Conservation (phyloP, 345 rosid species). For the Eucalyptus shirleyi region DNA sequence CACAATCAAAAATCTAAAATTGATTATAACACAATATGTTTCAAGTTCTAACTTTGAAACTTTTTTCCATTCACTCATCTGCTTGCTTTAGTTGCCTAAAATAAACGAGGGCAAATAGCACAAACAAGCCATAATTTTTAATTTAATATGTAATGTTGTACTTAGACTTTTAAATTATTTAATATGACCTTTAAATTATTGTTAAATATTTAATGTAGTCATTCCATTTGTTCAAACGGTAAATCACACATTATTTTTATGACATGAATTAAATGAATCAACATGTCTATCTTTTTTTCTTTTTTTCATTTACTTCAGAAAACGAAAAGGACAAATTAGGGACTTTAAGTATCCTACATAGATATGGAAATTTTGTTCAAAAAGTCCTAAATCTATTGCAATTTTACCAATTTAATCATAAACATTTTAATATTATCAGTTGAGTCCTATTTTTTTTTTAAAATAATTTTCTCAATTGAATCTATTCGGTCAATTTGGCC, state of each 20-base stretch:
- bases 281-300: background rate
- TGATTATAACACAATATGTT: no score
- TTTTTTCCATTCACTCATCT: background rate
- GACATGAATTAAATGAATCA: background rate
- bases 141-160: background rate
- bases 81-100: background rate
- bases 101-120: background rate
- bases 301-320: background rate
- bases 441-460: background rate
- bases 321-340: background rate
- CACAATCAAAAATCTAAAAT: no score
- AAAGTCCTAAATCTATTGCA: no score
- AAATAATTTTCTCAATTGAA: background rate
- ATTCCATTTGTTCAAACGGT: accelerated
- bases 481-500: background rate
- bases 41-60: no score
- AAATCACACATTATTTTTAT: background rate
- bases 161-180: background rate
- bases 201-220: background rate
- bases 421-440: no score
- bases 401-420: no score
- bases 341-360: background rate
- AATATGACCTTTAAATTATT: background rate
- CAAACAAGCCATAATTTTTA: accelerated
- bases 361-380: no score